These are phyloP conservation scores for Carex cristatella DNA, from an alignment of 176 grass and related monocot species.

Conservation along the genomic window DNA sequence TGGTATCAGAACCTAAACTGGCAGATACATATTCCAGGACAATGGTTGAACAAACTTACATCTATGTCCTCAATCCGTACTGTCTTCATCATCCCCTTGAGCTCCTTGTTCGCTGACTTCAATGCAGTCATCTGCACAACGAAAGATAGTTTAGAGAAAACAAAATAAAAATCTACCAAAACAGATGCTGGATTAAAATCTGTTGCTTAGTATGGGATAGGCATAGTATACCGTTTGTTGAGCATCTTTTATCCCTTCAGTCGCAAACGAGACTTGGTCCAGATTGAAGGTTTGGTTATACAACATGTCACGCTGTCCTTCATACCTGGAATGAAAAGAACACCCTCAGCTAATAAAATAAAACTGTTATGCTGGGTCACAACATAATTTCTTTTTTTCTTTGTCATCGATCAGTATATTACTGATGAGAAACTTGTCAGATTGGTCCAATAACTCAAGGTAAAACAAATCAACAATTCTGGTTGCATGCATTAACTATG, in stretches of 20 bases:
- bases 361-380: not conserved
- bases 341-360: not conserved
- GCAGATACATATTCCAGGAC: not conserved
- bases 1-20: not conserved
- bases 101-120: slow-evolving; percentile 90
- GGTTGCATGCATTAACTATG: not conserved
- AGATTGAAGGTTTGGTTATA: slow-evolving; percentile 94
- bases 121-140: slow-evolving; percentile 63
- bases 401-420: not conserved
- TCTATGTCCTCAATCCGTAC: slow-evolving; percentile 92
- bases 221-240: slow-evolving; percentile 64
- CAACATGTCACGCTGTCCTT: slow-evolving; percentile 89
- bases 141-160: slow-evolving; percentile 4
- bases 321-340: slow-evolving; percentile 51
- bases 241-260: slow-evolving; percentile 87
- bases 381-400: not conserved
- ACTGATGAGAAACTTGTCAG: not conserved
- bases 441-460: not conserved
- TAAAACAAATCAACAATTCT: not conserved
- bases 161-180: not conserved
- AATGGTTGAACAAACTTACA: slow-evolving; percentile 32
- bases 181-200: not conserved
- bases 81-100: slow-evolving; percentile 96
- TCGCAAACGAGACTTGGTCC: slow-evolving; percentile 84
- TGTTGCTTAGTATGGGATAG: not conserved